phyloP scores from a whole-genome alignment of 441 rosid genomes.

The Breynia disticha region DNA sequence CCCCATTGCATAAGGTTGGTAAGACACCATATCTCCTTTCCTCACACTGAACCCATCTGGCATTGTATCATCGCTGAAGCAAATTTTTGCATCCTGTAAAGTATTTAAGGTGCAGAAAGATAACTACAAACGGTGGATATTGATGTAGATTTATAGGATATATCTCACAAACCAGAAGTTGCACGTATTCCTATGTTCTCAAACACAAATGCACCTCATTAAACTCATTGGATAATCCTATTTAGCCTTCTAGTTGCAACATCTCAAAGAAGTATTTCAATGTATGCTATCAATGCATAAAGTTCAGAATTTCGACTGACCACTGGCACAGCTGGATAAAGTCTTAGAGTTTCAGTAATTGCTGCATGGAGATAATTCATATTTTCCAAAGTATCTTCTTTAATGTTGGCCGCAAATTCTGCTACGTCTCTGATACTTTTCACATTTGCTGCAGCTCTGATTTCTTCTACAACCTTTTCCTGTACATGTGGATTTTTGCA shows the following conservation, averaged over 20 bases:
- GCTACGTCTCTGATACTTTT: slow-evolving; percentile 11
- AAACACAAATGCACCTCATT: no score
- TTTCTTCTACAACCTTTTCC: slow-evolving; percentile 31
- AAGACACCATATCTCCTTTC: slow-evolving; percentile 39
- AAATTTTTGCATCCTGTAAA: slow-evolving; percentile 35
- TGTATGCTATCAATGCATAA: background rate
- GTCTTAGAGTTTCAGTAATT: slow-evolving; percentile 41
- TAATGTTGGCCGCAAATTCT: slow-evolving; percentile 24
- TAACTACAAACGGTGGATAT: no score
- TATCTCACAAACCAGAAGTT: no score
- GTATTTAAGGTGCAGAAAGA: background rate
- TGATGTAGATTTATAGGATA: no score
- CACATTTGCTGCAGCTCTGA: slow-evolving; percentile 11
- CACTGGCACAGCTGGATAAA: slow-evolving; percentile 44
- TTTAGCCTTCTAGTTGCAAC: no score
- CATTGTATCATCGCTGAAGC: slow-evolving; percentile 37
- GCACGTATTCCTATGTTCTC: no score
- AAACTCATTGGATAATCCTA: no score
- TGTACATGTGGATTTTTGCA: slow-evolving; percentile 34
- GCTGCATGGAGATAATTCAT: slow-evolving; percentile 47
- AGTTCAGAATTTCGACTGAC: slow-evolving; percentile 14
- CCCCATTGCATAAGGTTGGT: slow-evolving; percentile 50
- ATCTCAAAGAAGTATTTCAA: no score
- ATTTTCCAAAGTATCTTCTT: slow-evolving; percentile 32
- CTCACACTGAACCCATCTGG: slow-evolving; percentile 43